Evolutionary conservation across 129 eudicot species (phyloP).

Genomic region (Saposhnikovia divaricata): DNA sequence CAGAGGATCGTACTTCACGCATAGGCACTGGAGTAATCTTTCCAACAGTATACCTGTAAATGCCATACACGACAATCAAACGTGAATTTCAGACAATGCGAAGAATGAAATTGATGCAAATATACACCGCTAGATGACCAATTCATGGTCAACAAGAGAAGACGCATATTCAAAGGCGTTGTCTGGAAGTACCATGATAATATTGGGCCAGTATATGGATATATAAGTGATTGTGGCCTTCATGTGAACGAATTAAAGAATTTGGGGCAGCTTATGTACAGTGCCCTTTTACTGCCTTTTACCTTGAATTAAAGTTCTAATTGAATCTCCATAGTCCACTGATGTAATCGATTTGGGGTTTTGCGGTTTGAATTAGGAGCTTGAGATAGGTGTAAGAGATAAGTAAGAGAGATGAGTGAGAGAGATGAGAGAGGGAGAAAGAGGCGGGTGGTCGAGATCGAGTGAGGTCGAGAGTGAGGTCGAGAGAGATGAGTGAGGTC

Average conservation of each 20-base stretch:
- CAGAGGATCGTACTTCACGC: constrained; percentile 93
- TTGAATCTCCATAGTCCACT: too few species aligned
- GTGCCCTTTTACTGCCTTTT: background rate
- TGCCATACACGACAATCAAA: constrained; percentile 33
- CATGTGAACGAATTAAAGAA: background rate
- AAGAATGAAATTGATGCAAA: background rate
- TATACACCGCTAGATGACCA: background rate
- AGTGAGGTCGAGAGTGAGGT: too few species aligned
- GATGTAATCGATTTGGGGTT: too few species aligned
- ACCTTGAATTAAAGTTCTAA: too few species aligned
- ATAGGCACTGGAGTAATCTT: constrained; percentile 98
- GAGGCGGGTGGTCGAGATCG: too few species aligned
- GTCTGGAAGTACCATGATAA: background rate
- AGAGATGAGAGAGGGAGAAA: too few species aligned
- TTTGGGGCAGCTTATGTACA: background rate
- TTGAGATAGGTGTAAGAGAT: too few species aligned
- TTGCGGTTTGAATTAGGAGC: too few species aligned
- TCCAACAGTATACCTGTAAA: constrained; percentile 93
- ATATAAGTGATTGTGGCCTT: background rate
- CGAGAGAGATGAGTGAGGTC: too few species aligned
- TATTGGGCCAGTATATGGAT: background rate
- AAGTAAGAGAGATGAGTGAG: too few species aligned
- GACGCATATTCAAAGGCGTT: background rate
- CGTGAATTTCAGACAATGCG: constrained; percentile 17
- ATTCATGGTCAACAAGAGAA: constrained; percentile 1